Conservation (phyloP, 2,329 filamentous ascomycete species). For the Corynespora cassiicola region DNA sequence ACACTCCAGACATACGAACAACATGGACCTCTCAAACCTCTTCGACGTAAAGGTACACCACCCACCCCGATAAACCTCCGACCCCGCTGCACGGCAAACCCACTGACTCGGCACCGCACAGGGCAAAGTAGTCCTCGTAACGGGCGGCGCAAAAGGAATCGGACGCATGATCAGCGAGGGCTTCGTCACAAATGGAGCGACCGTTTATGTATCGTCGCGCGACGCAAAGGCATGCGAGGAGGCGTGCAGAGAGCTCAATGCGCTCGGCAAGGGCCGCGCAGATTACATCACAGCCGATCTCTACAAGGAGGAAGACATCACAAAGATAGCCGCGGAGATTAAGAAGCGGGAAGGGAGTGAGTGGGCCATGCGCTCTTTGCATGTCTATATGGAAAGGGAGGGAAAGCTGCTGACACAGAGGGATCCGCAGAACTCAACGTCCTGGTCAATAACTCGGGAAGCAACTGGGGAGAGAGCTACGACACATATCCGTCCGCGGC, state of each 20-base stretch:
- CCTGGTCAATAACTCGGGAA: conserved; percentile 71
- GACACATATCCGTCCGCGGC: conserved; percentile 60
- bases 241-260: conserved; percentile 64
- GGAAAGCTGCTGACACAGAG: conserved; percentile 5
- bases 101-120: conserved; percentile 14
- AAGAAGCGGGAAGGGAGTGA: conserved; percentile 55
- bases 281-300: conserved; percentile 68
- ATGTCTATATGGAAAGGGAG: not conserved
- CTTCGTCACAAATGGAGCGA: conserved; percentile 69
- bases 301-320: conserved; percentile 66
- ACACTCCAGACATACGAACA: not conserved
- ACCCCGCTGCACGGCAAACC: not conserved
- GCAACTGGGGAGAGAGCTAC: conserved; percentile 68
- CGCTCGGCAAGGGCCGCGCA: conserved; percentile 63
- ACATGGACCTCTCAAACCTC: conserved; percentile 44
- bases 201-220: conserved; percentile 73
- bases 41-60: conserved; percentile 43
- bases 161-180: conserved; percentile 73
- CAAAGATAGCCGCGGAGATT: conserved; percentile 64
- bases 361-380: conserved; percentile 14
- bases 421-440: conserved; percentile 60
- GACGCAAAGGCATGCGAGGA: conserved; percentile 68
- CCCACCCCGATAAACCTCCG: not conserved
- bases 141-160: conserved; percentile 63
- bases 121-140: conserved; percentile 55